Percentiles rank a stretch among this genome's conserved stretches.
Evolutionary conservation across 169 alveolate genomes (phyloP).

Genomic region (Ichthyophthirius multifiliis): DNA sequence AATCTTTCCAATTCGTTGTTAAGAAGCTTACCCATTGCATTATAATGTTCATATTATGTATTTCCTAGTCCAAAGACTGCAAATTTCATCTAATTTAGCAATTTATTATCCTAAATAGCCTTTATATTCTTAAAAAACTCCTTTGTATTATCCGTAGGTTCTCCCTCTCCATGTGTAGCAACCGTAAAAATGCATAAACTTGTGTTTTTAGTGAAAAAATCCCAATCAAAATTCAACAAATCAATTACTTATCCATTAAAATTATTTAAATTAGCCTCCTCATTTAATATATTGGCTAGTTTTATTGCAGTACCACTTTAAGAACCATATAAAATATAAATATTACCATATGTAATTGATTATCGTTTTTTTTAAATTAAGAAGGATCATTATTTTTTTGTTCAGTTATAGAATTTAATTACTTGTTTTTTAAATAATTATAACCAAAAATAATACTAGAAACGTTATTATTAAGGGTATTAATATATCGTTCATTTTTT

Average conservation of each 20-base stretch:
- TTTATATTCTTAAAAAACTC: constrained; percentile 42
- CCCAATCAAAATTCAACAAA: constrained; percentile 44
- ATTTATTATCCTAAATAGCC: neutral
- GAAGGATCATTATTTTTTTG: too few relatives aligned
- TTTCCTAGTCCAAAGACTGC: constrained; percentile 71
- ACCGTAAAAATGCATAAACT: constrained; percentile 40
- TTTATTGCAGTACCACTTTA: constrained; percentile 68
- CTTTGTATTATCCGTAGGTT: constrained; percentile 68
- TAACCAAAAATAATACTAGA: too few relatives aligned
- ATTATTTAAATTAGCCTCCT: constrained; percentile 50
- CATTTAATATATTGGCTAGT: constrained; percentile 47
- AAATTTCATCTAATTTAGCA: constrained; percentile 28
- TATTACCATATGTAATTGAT: neutral
- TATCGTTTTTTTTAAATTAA: neutral
- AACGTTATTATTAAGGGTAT: too few relatives aligned
- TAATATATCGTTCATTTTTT: too few relatives aligned
- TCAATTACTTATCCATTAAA: constrained; percentile 36
- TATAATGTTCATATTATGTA: constrained; percentile 61
- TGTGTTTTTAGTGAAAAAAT: neutral
- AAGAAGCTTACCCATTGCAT: constrained; percentile 48
- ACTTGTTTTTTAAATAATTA: too few relatives aligned
- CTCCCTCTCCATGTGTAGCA: constrained; percentile 76
- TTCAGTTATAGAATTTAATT: too few relatives aligned
- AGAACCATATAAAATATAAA: constrained; percentile 52
- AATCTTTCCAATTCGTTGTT: constrained; percentile 36